Conservation (phyloP, 2,329 filamentous ascomycete genomes). For the Furcasterigmium sp. region DNA sequence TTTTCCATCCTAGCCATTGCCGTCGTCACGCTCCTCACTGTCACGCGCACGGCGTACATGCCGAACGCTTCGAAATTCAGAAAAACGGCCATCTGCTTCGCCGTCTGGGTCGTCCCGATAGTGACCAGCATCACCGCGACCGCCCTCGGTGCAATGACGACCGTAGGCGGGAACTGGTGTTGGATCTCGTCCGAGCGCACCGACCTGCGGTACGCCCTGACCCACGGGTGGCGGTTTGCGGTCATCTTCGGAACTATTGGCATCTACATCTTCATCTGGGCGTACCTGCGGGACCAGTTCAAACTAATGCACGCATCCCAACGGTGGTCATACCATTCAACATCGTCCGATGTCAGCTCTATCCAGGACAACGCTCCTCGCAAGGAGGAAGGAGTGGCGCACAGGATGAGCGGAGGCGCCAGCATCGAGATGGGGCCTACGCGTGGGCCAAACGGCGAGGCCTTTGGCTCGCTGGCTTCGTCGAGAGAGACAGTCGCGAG, state of each 20-base stretch:
- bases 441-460: background rate
- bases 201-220: conserved; percentile 36
- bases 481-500: background rate
- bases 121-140: conserved; percentile 27
- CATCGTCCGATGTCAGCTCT: background rate
- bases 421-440: background rate
- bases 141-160: conserved; percentile 18
- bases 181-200: conserved; percentile 33
- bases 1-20: conserved; percentile 39
- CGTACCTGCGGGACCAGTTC: conserved; percentile 22
- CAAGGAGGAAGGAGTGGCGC: background rate
- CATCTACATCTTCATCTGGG: conserved; percentile 37
- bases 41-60: conserved; percentile 26
- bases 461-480: background rate
- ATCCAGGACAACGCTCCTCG: background rate
- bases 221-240: conserved; percentile 38
- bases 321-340: background rate
- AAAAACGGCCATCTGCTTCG: conserved; percentile 26
- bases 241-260: conserved; percentile 32
- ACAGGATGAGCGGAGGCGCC: background rate
- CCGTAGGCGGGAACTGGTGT: conserved; percentile 41
- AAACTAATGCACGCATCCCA: conserved; percentile 8
- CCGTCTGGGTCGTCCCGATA: conserved; percentile 33
- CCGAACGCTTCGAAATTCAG: conserved; percentile 20
- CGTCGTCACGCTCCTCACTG: conserved; percentile 33